Conservation (phyloP, 2,329 filamentous ascomycete species). For the Didymella pinodella region DNA sequence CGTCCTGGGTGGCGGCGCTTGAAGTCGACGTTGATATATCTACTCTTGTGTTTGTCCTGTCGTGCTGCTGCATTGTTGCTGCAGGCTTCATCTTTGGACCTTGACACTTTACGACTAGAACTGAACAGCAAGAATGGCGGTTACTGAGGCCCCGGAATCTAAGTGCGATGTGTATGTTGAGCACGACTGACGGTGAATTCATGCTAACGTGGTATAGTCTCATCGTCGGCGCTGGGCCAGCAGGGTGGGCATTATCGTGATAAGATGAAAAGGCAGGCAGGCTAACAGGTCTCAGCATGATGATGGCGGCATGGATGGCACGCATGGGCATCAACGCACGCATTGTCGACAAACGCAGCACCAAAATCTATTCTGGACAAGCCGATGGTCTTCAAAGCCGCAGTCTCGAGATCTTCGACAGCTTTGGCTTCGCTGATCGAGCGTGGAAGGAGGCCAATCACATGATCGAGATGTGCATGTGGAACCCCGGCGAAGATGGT, state of each 20-base stretch:
- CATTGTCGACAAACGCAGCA: constrained; percentile 53
- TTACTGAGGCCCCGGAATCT: constrained; percentile 33
- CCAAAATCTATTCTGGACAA: constrained; percentile 53
- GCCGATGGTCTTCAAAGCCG: constrained; percentile 55
- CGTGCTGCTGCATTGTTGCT: constrained; percentile 1
- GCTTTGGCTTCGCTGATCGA: constrained; percentile 71
- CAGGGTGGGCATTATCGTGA: constrained; percentile 34
- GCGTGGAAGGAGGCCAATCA: constrained; percentile 73
- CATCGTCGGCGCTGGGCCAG: constrained; percentile 52
- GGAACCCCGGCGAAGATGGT: constrained; percentile 69
- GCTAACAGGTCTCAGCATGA: constrained; percentile 36
- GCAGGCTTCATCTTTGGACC: constrained; percentile 2
- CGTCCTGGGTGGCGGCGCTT: constrained; percentile 1
- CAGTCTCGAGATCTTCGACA: constrained; percentile 60
- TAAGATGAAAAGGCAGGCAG: background rate
- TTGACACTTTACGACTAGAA: background rate
- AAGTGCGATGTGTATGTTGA: constrained; percentile 49
- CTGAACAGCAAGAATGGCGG: constrained; percentile 30
- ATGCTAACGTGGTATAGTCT: constrained; percentile 33
- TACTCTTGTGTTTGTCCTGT: constrained; percentile 5
- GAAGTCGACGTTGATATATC: background rate
- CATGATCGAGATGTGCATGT: constrained; percentile 66
- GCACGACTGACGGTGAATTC: too few relatives aligned
- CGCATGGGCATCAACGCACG: constrained; percentile 52
- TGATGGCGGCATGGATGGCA: constrained; percentile 54